A percentile compares a stretch with the other conserved stretches of the same genome.
Conservation (phyloP, 352 stramenopile species). For the Globisporangium paddicum region DNA sequence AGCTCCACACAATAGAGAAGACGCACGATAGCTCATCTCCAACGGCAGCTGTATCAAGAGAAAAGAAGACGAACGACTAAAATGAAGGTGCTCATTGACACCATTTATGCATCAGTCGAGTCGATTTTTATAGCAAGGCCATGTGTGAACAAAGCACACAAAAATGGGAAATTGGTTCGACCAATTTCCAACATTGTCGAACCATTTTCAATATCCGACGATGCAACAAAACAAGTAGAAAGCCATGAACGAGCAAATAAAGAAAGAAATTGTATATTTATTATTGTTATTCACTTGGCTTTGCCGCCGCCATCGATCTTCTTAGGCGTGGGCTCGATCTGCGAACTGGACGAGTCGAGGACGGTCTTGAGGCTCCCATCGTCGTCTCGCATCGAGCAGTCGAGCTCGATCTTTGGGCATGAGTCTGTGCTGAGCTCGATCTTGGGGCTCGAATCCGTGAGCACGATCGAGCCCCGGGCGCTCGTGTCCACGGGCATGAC, state of each 20-base stretch:
- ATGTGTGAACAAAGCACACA: too few relatives aligned
- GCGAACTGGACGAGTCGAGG: slow-evolving; percentile 12
- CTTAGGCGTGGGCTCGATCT: slow-evolving; percentile 23
- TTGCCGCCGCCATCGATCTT: background rate
- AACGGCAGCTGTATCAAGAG: background rate
- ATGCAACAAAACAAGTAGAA: background rate
- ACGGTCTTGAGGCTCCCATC: background rate
- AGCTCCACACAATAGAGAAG: slow-evolving; percentile 20
- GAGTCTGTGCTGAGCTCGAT: background rate
- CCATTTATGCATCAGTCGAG: background rate
- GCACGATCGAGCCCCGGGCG: background rate
- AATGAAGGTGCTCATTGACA: background rate
- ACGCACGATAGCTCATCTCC: background rate
- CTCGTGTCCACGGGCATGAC: slow-evolving; percentile 48
- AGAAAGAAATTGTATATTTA: background rate
- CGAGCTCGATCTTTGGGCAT: slow-evolving; percentile 3
- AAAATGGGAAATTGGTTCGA: background rate
- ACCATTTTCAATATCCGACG: background rate
- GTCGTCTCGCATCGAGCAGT: slow-evolving; percentile 6
- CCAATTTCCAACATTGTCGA: background rate
- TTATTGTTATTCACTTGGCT: background rate
- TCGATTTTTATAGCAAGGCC: too few relatives aligned
- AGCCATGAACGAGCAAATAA: too few relatives aligned
- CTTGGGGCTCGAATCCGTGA: too few relatives aligned
- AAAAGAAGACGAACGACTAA: background rate